phyloP scores from a whole-genome alignment of 2,329 filamentous ascomycete genomes.

The Ophiostoma fasciatum region DNA sequence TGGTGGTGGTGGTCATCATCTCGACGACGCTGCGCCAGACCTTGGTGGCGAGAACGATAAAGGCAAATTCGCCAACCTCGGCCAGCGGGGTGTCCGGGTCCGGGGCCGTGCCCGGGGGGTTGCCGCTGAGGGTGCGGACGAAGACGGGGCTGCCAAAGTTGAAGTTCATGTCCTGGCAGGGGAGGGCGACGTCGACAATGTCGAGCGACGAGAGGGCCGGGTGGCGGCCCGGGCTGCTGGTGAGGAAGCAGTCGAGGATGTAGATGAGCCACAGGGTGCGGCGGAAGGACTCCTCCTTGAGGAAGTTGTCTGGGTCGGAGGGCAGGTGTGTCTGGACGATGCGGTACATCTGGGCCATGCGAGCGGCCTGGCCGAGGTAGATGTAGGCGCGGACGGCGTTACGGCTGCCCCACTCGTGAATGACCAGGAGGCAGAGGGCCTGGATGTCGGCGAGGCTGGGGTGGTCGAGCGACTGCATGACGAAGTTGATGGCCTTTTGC shows the following conservation, averaged over 20 bases:
- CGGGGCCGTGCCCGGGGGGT: conserved; percentile 22
- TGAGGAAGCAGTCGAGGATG: conserved; percentile 46
- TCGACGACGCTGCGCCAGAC: conserved; percentile 48
- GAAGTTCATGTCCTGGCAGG: conserved; percentile 47
- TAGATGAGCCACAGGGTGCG: conserved; percentile 49
- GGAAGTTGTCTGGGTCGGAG: conserved; percentile 40
- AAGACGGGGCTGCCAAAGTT: conserved; percentile 45
- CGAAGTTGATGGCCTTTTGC: conserved; percentile 38
- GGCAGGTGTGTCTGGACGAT: conserved; percentile 39
- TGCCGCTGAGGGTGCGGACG: conserved; percentile 38
- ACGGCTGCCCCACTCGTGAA: conserved; percentile 47
- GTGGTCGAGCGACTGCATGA: conserved; percentile 44
- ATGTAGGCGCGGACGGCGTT: conserved; percentile 49
- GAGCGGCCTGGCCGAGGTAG: conserved; percentile 46
- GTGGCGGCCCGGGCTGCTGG: conserved; percentile 45
- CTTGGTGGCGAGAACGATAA: conserved; percentile 45
- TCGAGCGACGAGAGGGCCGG: conserved; percentile 40
- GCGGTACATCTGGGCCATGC: conserved; percentile 50
- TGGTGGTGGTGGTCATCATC: conserved; percentile 41
- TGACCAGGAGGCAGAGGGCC: conserved; percentile 43
- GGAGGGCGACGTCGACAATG: conserved; percentile 39
- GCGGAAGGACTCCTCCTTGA: conserved; percentile 45
- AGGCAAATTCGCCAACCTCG: conserved; percentile 46
- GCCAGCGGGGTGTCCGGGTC: conserved; percentile 24
- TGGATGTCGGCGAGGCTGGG: conserved; percentile 46